phyloP scores from a whole-genome alignment of 371 early-diverging fungal species.

The Amoeboaphelidium protococcarum region DNA sequence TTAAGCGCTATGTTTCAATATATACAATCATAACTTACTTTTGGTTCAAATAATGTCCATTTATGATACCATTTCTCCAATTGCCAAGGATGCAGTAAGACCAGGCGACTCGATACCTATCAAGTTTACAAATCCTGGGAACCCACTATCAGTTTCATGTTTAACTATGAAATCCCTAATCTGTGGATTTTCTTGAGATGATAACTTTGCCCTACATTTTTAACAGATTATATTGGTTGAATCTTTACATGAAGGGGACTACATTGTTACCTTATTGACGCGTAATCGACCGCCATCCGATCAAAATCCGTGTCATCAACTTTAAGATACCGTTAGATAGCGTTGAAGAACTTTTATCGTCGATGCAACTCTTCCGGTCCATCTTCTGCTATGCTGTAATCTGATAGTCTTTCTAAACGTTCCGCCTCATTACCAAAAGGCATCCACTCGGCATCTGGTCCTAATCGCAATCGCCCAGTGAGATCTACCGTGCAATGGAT shows the following conservation, averaged over 20 bases:
- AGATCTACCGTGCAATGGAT: slow-evolving; percentile 59
- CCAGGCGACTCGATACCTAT: slow-evolving; percentile 76
- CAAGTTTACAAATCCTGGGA: slow-evolving; percentile 34
- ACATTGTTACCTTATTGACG: slow-evolving; percentile 37
- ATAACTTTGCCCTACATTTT: slow-evolving; percentile 40
- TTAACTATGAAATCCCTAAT: slow-evolving; percentile 50
- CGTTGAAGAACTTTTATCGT: slow-evolving; percentile 16
- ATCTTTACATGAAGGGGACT: neutral
- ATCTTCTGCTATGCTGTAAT: slow-evolving; percentile 25
- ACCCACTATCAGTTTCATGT: slow-evolving; percentile 18
- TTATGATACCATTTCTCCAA: slow-evolving; percentile 41
- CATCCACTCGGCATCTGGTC: slow-evolving; percentile 44
- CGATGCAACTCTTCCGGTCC: slow-evolving; percentile 13
- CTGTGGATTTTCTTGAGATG: slow-evolving; percentile 28
- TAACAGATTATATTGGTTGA: neutral
- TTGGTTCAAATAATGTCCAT: no score
- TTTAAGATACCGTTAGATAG: slow-evolving; percentile 35
- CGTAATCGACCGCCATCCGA: slow-evolving; percentile 37
- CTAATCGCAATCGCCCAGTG: slow-evolving; percentile 44
- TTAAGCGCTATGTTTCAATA: no score
- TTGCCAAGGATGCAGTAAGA: slow-evolving; percentile 53
- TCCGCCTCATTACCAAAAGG: neutral
- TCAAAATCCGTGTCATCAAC: slow-evolving; percentile 12
- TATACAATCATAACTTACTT: no score
- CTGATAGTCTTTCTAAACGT: slow-evolving; percentile 6